Evolutionary conservation across 306 rosid species (phyloP), one percentile per base, ranked within the genome.

Genomic region (Nissolia schottii): DNA sequence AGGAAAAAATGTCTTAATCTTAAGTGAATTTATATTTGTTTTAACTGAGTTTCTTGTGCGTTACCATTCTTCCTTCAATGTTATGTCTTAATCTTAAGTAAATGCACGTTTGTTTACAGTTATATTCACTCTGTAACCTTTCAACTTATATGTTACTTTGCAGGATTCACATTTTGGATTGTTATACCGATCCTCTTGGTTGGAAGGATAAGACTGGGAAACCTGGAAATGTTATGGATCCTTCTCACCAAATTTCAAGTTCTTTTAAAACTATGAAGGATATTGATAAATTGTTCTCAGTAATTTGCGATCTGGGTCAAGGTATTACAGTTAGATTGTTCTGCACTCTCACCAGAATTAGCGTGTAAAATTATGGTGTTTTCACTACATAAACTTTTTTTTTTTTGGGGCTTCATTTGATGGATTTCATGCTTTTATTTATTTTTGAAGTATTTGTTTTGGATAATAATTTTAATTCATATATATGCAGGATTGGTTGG

Each of bases 141-240:
- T 74, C 5, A 32, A 73, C 34, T 41, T 50, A 13, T 54, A 8
- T 67, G 71, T 58, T 70, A 25, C 49, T 15, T 79, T 84, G 58
- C 89, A 89, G 98, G 96, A 77, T 94, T 85, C 89, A 62, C 61
- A 75, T 94, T 79, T 86, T 94, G 87, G 98, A 93, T 85, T 93
- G 96, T 85, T 93, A 89, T 79, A 81, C 97, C 2, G 98, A 93
- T 82, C 97, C 98, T 79, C 97, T 91, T 60, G 98, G 94, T 70
- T 94, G 98, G 98, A 94, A 88, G 78, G 87, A 87, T 16, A 82
- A 63, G 72, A 65, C 74, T 24, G 35, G 59, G 74, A 82, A 80
- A 70, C 59, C 87, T 71, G 85, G 63, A 74, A 70, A 62, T 49
- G 40, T 31, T 37, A 49, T 14, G 2, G 74, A 75, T 46, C 3